These are phyloP conservation scores for Claviceps paspali DNA, from an alignment of 2,329 filamentous ascomycete genomes.

Conservation along the genomic window DNA sequence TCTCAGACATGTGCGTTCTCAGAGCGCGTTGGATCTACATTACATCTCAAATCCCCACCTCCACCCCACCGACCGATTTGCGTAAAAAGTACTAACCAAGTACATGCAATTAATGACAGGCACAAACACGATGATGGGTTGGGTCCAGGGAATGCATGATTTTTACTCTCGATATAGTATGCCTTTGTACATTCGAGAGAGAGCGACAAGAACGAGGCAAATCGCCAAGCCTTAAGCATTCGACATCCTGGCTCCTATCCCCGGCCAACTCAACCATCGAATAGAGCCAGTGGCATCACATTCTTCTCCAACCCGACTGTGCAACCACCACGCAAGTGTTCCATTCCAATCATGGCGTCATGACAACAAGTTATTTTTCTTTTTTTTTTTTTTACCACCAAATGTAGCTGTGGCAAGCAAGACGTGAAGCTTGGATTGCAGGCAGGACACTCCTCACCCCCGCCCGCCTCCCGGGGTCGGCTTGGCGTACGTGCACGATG, in stretches of 20 bases:
- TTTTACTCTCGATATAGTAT: no score
- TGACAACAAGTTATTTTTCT: neutral
- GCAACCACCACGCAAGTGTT: neutral
- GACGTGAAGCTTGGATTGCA: slow-evolving; percentile 4
- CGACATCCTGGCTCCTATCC: neutral
- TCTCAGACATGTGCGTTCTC: no score
- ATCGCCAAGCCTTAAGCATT: neutral
- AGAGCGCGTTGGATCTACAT: no score
- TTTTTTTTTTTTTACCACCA: slow-evolving; percentile 1
- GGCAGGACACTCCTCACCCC: slow-evolving; percentile 1
- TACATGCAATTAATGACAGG: no score
- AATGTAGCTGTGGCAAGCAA: neutral
- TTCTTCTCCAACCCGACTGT: slow-evolving; percentile 4
- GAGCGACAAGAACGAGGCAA: neutral
- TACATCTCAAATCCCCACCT: no score
- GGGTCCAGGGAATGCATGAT: no score
- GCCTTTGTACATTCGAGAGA: no score
- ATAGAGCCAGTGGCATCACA: neutral
- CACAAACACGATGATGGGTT: no score
- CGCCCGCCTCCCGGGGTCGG: slow-evolving; percentile 1
- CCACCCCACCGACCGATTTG: no score
- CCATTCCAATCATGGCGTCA: neutral
- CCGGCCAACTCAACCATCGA: neutral
- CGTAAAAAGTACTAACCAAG: no score
- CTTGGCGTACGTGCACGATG: neutral